phyloP scores from a whole-genome alignment of 371 early-diverging fungal species.

The Mortierella sp. region DNA sequence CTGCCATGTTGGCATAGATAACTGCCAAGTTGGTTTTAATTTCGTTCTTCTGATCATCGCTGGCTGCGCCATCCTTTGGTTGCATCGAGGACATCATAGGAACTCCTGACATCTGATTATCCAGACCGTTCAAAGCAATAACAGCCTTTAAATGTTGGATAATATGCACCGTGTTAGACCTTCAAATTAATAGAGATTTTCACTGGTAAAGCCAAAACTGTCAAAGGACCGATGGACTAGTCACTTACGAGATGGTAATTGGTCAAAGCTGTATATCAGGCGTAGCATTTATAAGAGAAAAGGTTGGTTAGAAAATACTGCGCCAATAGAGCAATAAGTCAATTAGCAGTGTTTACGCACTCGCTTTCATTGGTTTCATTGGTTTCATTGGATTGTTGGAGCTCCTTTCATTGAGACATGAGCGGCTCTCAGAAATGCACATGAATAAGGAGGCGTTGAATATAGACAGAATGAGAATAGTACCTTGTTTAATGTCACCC shows the following conservation, averaged over 20 bases:
- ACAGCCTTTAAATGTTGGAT: conserved; percentile 32
- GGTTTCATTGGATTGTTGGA: no score
- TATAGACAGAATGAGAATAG: background rate
- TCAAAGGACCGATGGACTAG: background rate
- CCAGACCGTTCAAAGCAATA: conserved; percentile 44
- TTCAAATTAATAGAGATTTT: no score
- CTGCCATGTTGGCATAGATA: conserved; percentile 50
- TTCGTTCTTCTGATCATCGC: conserved; percentile 35
- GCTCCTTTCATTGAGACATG: no score
- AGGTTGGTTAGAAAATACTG: no score
- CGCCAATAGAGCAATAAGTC: background rate
- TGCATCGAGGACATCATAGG: conserved; percentile 44
- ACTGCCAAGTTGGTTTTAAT: conserved; percentile 47
- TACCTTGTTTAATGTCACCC: conserved; percentile 53
- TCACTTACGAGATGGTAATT: conserved; percentile 39
- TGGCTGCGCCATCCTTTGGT: conserved; percentile 11
- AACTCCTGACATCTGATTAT: conserved; percentile 48
- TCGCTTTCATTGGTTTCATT: no score
- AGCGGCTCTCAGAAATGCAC: background rate
- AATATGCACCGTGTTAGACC: background rate
- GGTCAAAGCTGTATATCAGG: conserved; percentile 13
- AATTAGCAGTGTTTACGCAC: no score
- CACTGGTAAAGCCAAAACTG: background rate
- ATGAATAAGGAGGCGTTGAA: background rate
- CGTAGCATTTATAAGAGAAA: conserved; percentile 1